phyloP scores from a whole-genome alignment of 805 yeast genomes.

The Sugiyamaella floridensis region DNA sequence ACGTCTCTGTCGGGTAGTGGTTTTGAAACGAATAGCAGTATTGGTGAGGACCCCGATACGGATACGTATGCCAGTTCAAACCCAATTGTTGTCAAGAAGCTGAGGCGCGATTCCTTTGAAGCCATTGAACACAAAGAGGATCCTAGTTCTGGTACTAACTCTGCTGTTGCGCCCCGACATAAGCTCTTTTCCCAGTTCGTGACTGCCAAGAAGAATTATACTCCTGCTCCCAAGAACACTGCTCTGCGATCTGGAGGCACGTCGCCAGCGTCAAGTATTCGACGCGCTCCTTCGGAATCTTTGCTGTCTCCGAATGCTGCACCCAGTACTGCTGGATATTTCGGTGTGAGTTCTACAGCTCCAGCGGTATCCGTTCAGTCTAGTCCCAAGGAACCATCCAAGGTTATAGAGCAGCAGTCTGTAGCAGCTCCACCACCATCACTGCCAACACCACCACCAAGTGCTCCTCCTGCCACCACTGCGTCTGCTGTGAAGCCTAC shows the following conservation, averaged over 20 bases:
- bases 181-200: slow-evolving; percentile 1
- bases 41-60: background rate
- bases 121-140: background rate
- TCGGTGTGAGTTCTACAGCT: background rate
- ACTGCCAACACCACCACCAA: background rate
- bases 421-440: slow-evolving; percentile 1
- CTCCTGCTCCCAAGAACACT: background rate
- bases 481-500: slow-evolving; percentile 1
- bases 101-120: slow-evolving; percentile 1
- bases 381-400: background rate
- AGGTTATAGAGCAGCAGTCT: background rate
- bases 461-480: slow-evolving; percentile 3
- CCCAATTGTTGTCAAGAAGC: slow-evolving; percentile 11
- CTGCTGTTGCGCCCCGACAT: slow-evolving; percentile 3
- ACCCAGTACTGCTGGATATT: background rate
- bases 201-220: slow-evolving; percentile 6
- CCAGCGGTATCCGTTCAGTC: background rate
- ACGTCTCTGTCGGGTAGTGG: background rate
- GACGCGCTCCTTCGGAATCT: background rate
- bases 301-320: background rate
- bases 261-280: background rate
- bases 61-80: slow-evolving; percentile 8
- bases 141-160: background rate
- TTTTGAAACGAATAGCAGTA: background rate
- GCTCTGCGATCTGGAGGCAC: background rate